phyloP scores from a whole-genome alignment of 1,284 basidiomycete genomes.

The Coniferiporia sulphurascens region DNA sequence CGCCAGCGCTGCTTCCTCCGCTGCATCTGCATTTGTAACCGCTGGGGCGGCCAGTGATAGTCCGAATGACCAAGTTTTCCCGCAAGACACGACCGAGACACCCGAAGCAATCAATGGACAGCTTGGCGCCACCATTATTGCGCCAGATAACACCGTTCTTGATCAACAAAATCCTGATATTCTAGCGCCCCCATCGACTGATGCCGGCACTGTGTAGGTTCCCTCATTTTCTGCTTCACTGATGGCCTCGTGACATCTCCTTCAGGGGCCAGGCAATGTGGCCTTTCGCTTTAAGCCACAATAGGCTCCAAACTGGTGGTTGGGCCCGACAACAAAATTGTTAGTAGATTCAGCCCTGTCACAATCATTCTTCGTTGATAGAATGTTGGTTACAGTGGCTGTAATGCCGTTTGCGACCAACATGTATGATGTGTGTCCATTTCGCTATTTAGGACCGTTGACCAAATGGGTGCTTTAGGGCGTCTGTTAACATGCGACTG shows the following conservation, averaged over 20 bases:
- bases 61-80: constrained; percentile 45
- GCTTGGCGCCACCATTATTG: constrained; percentile 37
- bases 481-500: constrained; percentile 67
- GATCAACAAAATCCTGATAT: constrained; percentile 57
- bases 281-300: constrained; percentile 67
- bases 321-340: constrained; percentile 71
- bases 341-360: constrained; percentile 25
- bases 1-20: constrained; percentile 2
- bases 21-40: constrained; percentile 28
- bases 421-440: constrained; percentile 28
- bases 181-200: constrained; percentile 62
- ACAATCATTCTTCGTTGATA: neutral
- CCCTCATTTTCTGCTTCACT: neutral
- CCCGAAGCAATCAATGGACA: constrained; percentile 34
- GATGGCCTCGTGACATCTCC: neutral
- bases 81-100: constrained; percentile 24
- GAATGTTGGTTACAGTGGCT: constrained; percentile 32
- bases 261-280: constrained; percentile 59
- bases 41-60: constrained; percentile 45
- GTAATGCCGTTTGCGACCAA: constrained; percentile 56
- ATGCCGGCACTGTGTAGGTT: constrained; percentile 56
- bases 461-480: constrained; percentile 34
- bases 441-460: neutral
- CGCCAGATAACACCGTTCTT: constrained; percentile 49
- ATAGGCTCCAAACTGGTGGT: constrained; percentile 64